Percentiles rank a stretch among this genome's conserved stretches.
Conservation (phyloP, 2,329 filamentous ascomycete species). For the Fusarium secorum region DNA sequence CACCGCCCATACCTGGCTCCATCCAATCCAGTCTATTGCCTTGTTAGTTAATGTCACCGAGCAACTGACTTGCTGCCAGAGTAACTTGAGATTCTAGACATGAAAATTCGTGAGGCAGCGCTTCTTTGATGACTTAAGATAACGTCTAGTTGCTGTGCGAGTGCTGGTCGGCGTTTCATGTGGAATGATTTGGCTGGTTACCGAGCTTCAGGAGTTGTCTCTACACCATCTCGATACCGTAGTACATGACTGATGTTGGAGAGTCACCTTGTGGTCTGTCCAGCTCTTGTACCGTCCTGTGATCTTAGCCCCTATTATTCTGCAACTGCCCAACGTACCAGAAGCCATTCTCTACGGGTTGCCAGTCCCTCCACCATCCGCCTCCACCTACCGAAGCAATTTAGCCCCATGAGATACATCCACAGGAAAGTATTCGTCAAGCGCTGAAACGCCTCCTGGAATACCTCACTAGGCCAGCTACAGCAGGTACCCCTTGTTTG, state of each 20-base stretch:
- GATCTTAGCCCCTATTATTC: constrained; percentile 39
- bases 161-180: neutral
- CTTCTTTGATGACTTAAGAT: neutral
- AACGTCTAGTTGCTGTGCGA: constrained; percentile 12
- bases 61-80: constrained; percentile 16
- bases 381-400: constrained; percentile 26
- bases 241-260: neutral
- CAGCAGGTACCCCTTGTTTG: constrained; percentile 31
- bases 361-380: constrained; percentile 24
- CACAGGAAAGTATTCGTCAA: constrained; percentile 22
- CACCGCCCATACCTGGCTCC: constrained; percentile 16
- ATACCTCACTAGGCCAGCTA: constrained; percentile 25
- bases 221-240: neutral
- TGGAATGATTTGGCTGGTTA: constrained; percentile 17
- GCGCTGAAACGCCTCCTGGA: constrained; percentile 26
- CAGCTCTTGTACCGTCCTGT: constrained; percentile 10
- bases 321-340: constrained; percentile 36
- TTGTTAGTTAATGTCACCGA: constrained; percentile 26
- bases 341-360: constrained; percentile 11
- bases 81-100: constrained; percentile 1
- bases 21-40: constrained; percentile 22
- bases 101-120: neutral
- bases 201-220: constrained; percentile 13
- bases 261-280: neutral
- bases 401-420: constrained; percentile 21